phyloP scores from a whole-genome alignment of 2,329 filamentous ascomycete species.

The Hymenoscyphus occultus region DNA sequence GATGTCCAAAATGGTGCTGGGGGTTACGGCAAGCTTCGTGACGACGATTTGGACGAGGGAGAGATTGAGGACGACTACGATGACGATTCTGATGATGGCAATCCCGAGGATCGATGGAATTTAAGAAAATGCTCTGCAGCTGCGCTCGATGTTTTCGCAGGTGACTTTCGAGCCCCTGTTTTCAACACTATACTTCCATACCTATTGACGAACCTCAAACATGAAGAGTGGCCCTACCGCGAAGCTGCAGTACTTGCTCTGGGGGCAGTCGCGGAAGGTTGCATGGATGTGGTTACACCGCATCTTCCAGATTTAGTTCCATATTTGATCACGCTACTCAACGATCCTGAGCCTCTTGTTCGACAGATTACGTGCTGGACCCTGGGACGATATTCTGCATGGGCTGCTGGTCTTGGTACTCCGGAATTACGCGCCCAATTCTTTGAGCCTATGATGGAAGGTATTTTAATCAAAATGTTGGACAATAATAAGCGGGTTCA shows the following conservation, averaged over 20 bases:
- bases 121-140: slow-evolving; percentile 95
- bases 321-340: slow-evolving; percentile 82
- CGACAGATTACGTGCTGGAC: slow-evolving; percentile 98
- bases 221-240: slow-evolving; percentile 85
- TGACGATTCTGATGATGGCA: slow-evolving; percentile 67
- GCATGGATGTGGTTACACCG: slow-evolving; percentile 83
- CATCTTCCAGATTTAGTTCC: slow-evolving; percentile 88
- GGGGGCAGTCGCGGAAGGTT: slow-evolving; percentile 92
- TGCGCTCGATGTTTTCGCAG: slow-evolving; percentile 88
- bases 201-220: slow-evolving; percentile 82
- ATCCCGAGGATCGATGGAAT: slow-evolving; percentile 92
- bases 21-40: slow-evolving; percentile 53
- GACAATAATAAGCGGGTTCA: slow-evolving; percentile 98
- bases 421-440: slow-evolving; percentile 67
- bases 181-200: slow-evolving; percentile 93
- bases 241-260: slow-evolving; percentile 93
- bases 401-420: slow-evolving; percentile 76
- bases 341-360: slow-evolving; percentile 84
- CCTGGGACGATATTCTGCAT: slow-evolving; percentile 85
- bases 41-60: slow-evolving; percentile 80
- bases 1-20: slow-evolving; percentile 44
- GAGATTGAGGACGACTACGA: slow-evolving; percentile 74
- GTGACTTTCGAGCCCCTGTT: slow-evolving; percentile 81
- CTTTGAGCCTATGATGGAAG: slow-evolving; percentile 97
- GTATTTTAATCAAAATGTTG: slow-evolving; percentile 89